Base-by-base conservation (phyloP, 257 asterid genomes). In the Lithospermum erythrorhizon region DNA sequence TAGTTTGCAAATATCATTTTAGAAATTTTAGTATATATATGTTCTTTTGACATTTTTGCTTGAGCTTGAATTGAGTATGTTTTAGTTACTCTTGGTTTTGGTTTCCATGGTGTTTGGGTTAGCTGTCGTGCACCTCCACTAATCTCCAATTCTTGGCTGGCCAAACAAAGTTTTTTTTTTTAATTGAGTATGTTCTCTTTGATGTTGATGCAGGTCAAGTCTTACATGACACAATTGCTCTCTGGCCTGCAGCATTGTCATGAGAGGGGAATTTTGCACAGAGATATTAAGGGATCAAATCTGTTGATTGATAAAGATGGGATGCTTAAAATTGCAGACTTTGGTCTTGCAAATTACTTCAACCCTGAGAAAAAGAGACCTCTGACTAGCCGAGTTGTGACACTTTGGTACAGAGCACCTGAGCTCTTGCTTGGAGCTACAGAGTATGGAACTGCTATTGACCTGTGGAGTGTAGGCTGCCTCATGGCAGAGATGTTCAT, bases 381-480 rank as follows among this genome's bases (percentile, higher is more conserved):
- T 23, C 68, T 83, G 15, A 89, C 97, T 41, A 89, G 70, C 65
- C 80, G 91, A 20, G 97, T 89, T 19, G 97, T 89, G 66, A 89
- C 97, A 3, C 89, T 89, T 61, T 89, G 96, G 96, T 86, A 89
- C 15, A 63, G 95, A 65, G 94, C 95, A 7, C 95, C 94, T 0
- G 95, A 89, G 79, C 78, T 89, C 23, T 76, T 89, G n/a, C 25
- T 89, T 10, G 97, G 95, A 11, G 71, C 95, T 6, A 86, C 94
- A 0, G 87, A 89, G 16, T 89, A 89, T 67, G 95, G 95, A 21
- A 35, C 64, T 22, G 95, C 89, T 0, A 82, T 83, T 45, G 97
- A 89, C 79, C 83, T 89, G 19, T 89, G 95, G 97, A 89, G 97
- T 35, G 94, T 70, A 1, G 97, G 97, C 5, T 89, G 97, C 66